Base-by-base conservation (phyloP, 352 stramenopile genomes). In the Phytophthora fragariaefolia region DNA sequence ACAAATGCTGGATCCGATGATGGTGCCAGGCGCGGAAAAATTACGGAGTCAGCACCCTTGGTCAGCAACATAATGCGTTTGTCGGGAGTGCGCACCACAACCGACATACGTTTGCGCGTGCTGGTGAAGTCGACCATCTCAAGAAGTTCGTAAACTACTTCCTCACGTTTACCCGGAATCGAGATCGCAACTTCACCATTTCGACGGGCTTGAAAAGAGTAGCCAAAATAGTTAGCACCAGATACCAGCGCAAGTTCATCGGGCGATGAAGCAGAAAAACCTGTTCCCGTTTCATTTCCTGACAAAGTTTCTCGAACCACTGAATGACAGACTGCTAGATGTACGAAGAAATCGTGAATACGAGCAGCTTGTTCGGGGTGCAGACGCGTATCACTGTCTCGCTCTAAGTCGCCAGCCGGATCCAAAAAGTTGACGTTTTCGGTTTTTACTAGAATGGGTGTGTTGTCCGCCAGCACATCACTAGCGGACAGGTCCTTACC, bases 111-210 rank as follows among this genome's bases (percentile, higher is more conserved):
- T 78, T 99, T 99, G 26, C 97, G 83, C n/a, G 97, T 91, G 51
- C 92, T 98, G 52, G 98, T 98, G 75, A 99, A 99, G 63, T 99
- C 97, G 67, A 99, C 98, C 59, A 99, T 90, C 42, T 98, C 94
- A 36, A 99, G 80, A 26, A 99, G 73, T 30, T 93, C 79, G 56
- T 91, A 98, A n/a, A 77, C 62, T 2, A 87, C 65, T 17, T 88
- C 83, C 0, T 76, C 69, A 9, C 55, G 56, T 23, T 52, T 61
- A 38, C 59, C 59, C 2, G 83, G 85, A 6, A 82, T 58, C 5
- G 65, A 63, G 45, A 95, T 90, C 4, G 72, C 69, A 4, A 95
- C 74, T 9, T 76, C 76, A 23, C 82, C 84, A 38, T 89, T 93
- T n/a, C 79, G 82, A 38, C 86, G 76, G 6, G 76, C 86, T 5